Conservation (phyloP, 306 rosid species). For the Trichosanthes cucumerina region DNA sequence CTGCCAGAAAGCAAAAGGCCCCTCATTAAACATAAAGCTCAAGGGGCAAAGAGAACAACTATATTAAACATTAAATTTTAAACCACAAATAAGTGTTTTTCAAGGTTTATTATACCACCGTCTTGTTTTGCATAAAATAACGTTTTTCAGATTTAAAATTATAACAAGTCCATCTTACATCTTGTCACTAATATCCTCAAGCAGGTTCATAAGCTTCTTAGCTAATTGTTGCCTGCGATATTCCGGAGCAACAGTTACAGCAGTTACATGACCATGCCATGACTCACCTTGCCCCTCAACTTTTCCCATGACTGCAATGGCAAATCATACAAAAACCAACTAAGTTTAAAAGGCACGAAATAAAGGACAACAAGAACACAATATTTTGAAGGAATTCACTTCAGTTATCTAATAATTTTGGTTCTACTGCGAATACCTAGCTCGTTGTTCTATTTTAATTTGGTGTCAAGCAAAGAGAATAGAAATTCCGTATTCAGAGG, state of each 20-base stretch:
- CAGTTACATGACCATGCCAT: conserved; percentile 99
- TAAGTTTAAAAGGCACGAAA: not conserved
- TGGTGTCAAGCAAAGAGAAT: not conserved
- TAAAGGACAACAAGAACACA: not conserved
- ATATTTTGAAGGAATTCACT: not conserved
- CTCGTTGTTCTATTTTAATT: not conserved
- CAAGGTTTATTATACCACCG: not conserved
- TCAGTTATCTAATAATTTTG: not conserved
- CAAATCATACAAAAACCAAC: not conserved
- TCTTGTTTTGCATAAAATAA: not conserved
- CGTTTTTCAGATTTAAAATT: not conserved
- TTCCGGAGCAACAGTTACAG: conserved; percentile 85
- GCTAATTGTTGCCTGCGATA: conserved; percentile 95
- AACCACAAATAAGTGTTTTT: not conserved
- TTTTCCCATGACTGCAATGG: conserved; percentile 86
- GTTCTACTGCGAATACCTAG: not conserved
- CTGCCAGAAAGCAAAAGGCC: conserved; percentile 28
- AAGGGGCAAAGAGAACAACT: not conserved
- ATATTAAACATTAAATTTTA: not conserved
- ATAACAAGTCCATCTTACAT: conserved; percentile 35
- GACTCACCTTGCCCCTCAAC: conserved; percentile 99
- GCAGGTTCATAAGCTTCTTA: conserved; percentile 88
- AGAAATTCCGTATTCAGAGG: not conserved
- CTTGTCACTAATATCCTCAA: conserved; percentile 85
- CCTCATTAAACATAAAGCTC: not conserved